Percentiles rank a stretch among this genome's conserved stretches.
These are phyloP conservation scores for Rhizomucor pusillus DNA, from an alignment of 371 early-diverging fungal genomes.

Conservation along the genomic window DNA sequence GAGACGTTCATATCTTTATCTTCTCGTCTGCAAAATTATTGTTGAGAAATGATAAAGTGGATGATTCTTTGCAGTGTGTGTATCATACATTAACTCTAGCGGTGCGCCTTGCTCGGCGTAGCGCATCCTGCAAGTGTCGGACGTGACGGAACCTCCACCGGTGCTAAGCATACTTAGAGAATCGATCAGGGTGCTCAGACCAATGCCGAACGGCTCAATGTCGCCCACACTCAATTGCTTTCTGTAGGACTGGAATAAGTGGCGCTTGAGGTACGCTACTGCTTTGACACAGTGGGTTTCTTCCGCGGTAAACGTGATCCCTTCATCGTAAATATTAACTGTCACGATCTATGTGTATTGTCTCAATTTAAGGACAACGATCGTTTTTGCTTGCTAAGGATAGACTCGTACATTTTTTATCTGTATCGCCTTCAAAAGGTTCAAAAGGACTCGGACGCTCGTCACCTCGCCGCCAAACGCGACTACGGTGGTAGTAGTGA, in stretches of 20 bases:
- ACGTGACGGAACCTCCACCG: slow-evolving; percentile 8
- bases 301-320: slow-evolving; percentile 32
- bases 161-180: slow-evolving; percentile 18
- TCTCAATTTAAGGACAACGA: not conserved
- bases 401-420: slow-evolving; percentile 6
- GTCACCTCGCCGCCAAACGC: slow-evolving; percentile 6
- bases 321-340: slow-evolving; percentile 34
- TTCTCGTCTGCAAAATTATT: slow-evolving; percentile 12
- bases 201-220: slow-evolving; percentile 27
- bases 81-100: slow-evolving; percentile 23
- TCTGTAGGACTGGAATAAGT: slow-evolving; percentile 26
- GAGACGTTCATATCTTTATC: slow-evolving; percentile 17
- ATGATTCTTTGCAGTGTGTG: too few relatives aligned
- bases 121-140: slow-evolving; percentile 27
- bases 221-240: slow-evolving; percentile 8
- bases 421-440: slow-evolving; percentile 9
- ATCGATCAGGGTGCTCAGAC: slow-evolving; percentile 23
- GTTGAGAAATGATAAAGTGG: not conserved
- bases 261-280: slow-evolving; percentile 28
- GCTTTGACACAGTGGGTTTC: slow-evolving; percentile 28
- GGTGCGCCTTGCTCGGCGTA: slow-evolving; percentile 28
- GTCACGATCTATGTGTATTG: slow-evolving; percentile 18
- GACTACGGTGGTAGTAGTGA: not conserved
- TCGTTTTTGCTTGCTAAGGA: too few relatives aligned
- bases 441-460: slow-evolving; percentile 4